Conservation (phyloP, 2,329 filamentous ascomycete species). For the Graphiopsis chlorocephala region DNA sequence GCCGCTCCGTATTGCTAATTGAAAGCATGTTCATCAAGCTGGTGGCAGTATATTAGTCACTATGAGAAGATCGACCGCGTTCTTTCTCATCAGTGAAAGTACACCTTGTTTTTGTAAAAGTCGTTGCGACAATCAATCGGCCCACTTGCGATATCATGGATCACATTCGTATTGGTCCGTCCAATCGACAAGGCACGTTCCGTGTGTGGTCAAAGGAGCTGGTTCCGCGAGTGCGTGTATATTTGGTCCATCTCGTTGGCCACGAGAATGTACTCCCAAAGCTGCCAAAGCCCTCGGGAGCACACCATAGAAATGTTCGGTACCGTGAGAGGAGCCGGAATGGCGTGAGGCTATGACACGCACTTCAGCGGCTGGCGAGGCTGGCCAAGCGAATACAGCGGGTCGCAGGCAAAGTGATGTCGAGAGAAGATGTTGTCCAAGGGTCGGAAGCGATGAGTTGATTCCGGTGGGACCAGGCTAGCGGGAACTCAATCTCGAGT, state of each 20-base stretch:
- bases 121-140: background rate
- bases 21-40: background rate
- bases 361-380: background rate
- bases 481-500: slow-evolving; percentile 2
- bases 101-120: background rate
- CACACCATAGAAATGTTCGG: background rate
- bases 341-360: slow-evolving; percentile 7
- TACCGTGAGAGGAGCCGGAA: slow-evolving; percentile 7
- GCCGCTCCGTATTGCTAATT: background rate
- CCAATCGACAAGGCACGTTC: background rate
- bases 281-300: background rate
- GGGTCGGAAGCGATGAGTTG: background rate
- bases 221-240: background rate
- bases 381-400: background rate
- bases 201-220: background rate
- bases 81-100: background rate
- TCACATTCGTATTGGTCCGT: background rate
- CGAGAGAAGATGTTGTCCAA: background rate
- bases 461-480: slow-evolving; percentile 2
- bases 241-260: background rate
- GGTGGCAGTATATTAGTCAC: background rate
- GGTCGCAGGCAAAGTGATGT: background rate
- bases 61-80: background rate
- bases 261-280: background rate
- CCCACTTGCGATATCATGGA: background rate